Evolutionary conservation across 2,329 filamentous ascomycete genomes (phyloP).

Genomic region (Aspergillus aculeatus): DNA sequence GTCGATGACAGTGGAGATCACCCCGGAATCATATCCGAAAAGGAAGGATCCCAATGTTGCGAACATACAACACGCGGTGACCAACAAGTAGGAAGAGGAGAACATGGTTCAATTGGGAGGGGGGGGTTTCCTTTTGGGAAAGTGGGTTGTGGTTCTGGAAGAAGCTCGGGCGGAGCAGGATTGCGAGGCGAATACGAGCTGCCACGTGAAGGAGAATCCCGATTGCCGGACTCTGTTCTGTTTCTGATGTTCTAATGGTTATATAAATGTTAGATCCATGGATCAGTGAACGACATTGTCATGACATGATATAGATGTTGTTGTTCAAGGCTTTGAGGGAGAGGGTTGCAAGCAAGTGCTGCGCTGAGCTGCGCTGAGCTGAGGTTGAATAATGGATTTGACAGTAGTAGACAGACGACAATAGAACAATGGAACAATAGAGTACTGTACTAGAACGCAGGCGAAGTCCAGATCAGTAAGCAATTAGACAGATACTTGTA

Average conservation of each 20-base stretch:
- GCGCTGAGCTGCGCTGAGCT: not conserved
- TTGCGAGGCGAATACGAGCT: too few relatives aligned
- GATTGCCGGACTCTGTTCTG: too few relatives aligned
- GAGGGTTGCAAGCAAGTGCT: not conserved
- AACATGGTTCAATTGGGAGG: not conserved
- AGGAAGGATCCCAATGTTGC: constrained; percentile 49
- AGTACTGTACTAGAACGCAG: not conserved
- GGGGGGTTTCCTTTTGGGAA: not conserved
- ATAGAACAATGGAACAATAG: not conserved
- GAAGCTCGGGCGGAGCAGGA: too few relatives aligned
- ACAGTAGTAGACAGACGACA: too few relatives aligned
- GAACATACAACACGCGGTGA: constrained; percentile 41
- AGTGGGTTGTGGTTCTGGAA: not conserved
- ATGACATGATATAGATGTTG: not conserved
- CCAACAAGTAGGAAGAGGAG: constrained; percentile 23
- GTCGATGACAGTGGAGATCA: constrained; percentile 39
- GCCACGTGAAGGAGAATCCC: too few relatives aligned
- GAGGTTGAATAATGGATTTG: not conserved
- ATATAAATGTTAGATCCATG: not conserved
- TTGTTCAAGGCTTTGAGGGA: not conserved
- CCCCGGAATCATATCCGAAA: constrained; percentile 49
- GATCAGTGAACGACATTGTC: not conserved
- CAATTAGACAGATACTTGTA: not conserved
- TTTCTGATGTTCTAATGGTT: too few relatives aligned
- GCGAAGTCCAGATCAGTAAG: not conserved